A percentile compares a stretch with the other conserved stretches of the same genome.
Evolutionary conservation across 345 rosid genomes (phyloP).

Genomic region (Draba incana): DNA sequence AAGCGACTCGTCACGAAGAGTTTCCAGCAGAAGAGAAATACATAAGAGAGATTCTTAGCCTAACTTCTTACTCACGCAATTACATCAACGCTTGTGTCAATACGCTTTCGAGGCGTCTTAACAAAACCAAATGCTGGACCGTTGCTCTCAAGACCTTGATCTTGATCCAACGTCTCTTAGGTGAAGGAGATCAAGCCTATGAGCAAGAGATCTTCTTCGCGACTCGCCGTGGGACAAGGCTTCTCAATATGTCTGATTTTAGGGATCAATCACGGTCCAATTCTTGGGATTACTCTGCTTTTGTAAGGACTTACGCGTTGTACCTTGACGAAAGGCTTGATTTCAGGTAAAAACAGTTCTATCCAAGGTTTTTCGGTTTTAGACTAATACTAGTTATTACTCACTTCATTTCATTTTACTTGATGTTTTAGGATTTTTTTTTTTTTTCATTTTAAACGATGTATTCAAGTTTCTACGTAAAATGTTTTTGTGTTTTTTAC

Average conservation of each 20-base stretch:
- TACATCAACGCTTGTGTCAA: slow-evolving; percentile 59
- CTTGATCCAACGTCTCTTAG: slow-evolving; percentile 63
- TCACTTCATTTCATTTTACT: no score
- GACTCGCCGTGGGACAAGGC: slow-evolving; percentile 76
- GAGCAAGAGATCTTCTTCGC: slow-evolving; percentile 95
- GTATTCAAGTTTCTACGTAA: no score
- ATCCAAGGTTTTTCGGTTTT: background rate
- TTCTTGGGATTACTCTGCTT: slow-evolving; percentile 86
- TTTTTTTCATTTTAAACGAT: no score
- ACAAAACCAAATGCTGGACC: slow-evolving; percentile 82
- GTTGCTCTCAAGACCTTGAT: slow-evolving; percentile 84
- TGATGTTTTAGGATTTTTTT: no score
- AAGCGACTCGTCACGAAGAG: slow-evolving; percentile 89
- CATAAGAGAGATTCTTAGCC: slow-evolving; percentile 71
- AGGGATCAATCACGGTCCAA: slow-evolving; percentile 57
- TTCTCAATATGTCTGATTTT: slow-evolving; percentile 86
- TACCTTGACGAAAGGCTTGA: slow-evolving; percentile 85
- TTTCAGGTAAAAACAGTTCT: slow-evolving; percentile 35
- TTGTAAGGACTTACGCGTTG: slow-evolving; percentile 73
- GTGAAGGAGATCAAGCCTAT: slow-evolving; percentile 70
- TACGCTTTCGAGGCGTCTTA: slow-evolving; percentile 66
- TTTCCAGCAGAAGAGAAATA: slow-evolving; percentile 80
- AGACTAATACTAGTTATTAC: no score
- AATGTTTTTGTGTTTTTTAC: no score
- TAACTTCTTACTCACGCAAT: slow-evolving; percentile 68